Evolutionary conservation across 345 rosid species (phyloP).

Genomic region (Lumnitzera racemosa): DNA sequence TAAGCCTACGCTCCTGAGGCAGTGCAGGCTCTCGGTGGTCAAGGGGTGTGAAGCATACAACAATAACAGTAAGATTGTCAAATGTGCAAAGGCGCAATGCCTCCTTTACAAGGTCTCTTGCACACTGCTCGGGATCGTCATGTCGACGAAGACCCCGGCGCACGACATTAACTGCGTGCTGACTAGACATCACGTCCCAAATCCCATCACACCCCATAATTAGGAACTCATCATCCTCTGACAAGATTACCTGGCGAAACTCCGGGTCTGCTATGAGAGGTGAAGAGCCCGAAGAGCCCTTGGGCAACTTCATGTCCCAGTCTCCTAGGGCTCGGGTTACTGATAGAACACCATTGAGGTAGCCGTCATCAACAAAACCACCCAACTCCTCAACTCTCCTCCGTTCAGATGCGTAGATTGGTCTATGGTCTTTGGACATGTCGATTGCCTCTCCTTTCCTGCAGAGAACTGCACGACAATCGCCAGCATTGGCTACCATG

Average conservation of each 20-base stretch:
- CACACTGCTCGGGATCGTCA: conserved; percentile 62
- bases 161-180: conserved; percentile 65
- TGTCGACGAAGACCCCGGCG: conserved; percentile 53
- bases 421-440: conserved; percentile 44
- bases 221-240: conserved; percentile 85
- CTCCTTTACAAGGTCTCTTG: conserved; percentile 73
- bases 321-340: conserved; percentile 87
- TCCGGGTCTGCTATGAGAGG: conserved; percentile 86
- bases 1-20: conserved; percentile 29
- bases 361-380: conserved; percentile 59
- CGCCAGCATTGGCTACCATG: conserved; percentile 53
- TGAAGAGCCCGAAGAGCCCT: conserved; percentile 52
- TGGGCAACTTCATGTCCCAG: conserved; percentile 78
- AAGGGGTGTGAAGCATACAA: conserved; percentile 51
- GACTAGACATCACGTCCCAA: conserved; percentile 91
- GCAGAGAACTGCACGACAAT: conserved; percentile 42
- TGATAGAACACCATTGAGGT: conserved; percentile 64
- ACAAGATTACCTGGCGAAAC: conserved; percentile 39
- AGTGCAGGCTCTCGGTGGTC: conserved; percentile 31
- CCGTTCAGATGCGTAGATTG: conserved; percentile 24
- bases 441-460: conserved; percentile 36
- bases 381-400: conserved; percentile 33
- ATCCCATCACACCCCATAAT: conserved; percentile 87
- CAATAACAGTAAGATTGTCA: conserved; percentile 74
- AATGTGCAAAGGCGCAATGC: conserved; percentile 48